Base-by-base conservation (phyloP, 2,329 filamentous ascomycete species). In the Plenodomus tracheiphilus region DNA sequence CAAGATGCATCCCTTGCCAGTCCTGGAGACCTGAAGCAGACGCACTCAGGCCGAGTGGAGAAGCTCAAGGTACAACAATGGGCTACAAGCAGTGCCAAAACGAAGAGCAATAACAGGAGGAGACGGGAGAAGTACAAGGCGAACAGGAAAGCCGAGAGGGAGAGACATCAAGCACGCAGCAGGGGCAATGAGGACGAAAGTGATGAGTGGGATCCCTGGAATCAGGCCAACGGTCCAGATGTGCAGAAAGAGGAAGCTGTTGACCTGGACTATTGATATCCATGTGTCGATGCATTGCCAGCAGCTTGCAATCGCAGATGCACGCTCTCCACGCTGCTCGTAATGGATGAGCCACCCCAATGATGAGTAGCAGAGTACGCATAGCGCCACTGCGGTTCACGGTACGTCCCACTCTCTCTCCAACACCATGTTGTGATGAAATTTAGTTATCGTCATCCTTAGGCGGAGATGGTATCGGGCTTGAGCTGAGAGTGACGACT, bases 361-460 rank as follows among this genome's bases (percentile, higher is more conserved):
- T 15, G 28, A 15, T 15, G 28, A 32, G 4, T 32, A 11, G 15
- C 28, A 32, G 6, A 15, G 9, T 15, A 32, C 13, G 11, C 13
- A 4, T 15, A 32, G 8, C 6, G 28, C 28, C 11, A 15, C 6
- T 11, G 10, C 28, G 11, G 4, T 4, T 32, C 8, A 32, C 13
- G 28, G 58, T 64, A 53, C 39, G 56, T 58, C 17, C 9, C 8
- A 36, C 19, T 30, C 42, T 35, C 18, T 42, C 39, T 43, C 35
- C 49, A 20, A 39, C 35, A 47, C 30, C 28, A 21, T 59, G 50
- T 54, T 67, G 87, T 93, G 91, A 95, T 93, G 91, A 94, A 85
- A 91, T 79, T 73, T 74, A 76, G 77, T 81, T 91, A 92, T 91
- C 88, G 89, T 95, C 91, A 95, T 96, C 91, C 91, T 95, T 95